A percentile compares a stretch with the other conserved stretches of the same genome.
These are phyloP conservation scores for Bisporella sp. DNA, from an alignment of 2,329 filamentous ascomycete genomes.

Conservation along the genomic window DNA sequence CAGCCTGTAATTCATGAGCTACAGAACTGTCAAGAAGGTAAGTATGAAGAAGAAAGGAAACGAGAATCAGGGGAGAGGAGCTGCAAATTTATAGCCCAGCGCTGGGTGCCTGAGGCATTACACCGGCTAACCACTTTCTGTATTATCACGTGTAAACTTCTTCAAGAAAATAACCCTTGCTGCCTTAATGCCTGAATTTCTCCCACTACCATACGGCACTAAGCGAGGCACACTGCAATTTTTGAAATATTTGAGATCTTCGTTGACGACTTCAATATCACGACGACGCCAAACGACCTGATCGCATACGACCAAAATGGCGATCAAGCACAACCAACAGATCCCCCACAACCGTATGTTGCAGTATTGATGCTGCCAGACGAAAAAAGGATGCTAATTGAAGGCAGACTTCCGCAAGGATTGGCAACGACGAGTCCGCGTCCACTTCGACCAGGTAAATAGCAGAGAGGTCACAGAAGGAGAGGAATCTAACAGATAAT, in stretches of 20 bases:
- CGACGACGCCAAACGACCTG: slow-evolving; percentile 18
- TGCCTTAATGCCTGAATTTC: too few relatives aligned
- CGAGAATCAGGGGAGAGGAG: slow-evolving; percentile 6
- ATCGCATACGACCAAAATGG: slow-evolving; percentile 38
- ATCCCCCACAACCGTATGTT: slow-evolving; percentile 88
- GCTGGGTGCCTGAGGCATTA: background rate
- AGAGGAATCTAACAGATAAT: slow-evolving; percentile 27
- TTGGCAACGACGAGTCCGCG: slow-evolving; percentile 98
- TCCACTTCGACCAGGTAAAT: slow-evolving; percentile 98
- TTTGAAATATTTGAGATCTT: background rate
- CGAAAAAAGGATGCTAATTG: slow-evolving; percentile 23
- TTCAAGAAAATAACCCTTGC: background rate
- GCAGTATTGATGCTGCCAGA: slow-evolving; percentile 14
- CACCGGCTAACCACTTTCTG: too few relatives aligned
- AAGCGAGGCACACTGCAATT: background rate
- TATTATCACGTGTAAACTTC: too few relatives aligned
- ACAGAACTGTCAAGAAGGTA: slow-evolving; percentile 27
- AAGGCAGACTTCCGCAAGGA: slow-evolving; percentile 93
- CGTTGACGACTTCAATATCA: background rate
- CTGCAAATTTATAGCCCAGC: background rate
- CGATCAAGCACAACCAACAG: slow-evolving; percentile 99
- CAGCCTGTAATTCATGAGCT: slow-evolving; percentile 24
- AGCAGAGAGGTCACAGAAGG: slow-evolving; percentile 14
- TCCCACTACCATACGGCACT: too few relatives aligned
- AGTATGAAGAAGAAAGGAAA: slow-evolving; percentile 29